phyloP scores from a whole-genome alignment of 805 yeast species.

The Grigorovia humatica region DNA sequence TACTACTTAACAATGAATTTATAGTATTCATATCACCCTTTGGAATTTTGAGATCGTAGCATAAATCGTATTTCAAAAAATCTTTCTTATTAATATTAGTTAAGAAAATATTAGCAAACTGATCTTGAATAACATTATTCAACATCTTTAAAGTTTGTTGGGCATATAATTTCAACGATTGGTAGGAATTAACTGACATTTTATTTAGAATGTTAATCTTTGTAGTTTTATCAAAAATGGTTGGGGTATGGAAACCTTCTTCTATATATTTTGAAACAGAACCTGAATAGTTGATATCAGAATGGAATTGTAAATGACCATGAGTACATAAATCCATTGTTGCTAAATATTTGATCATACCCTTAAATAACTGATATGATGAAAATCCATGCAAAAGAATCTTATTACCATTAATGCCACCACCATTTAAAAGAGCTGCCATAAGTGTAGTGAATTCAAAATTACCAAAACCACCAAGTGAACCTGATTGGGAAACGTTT shows the following conservation, averaged over 20 bases:
- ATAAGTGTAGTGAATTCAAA: conserved; percentile 78
- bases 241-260: conserved; percentile 61
- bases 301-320: conserved; percentile 62
- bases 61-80: conserved; percentile 55
- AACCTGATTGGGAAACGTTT: conserved; percentile 41
- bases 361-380: conserved; percentile 87
- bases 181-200: conserved; percentile 61
- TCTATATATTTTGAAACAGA: conserved; percentile 33
- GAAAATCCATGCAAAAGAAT: conserved; percentile 81
- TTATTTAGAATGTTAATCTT: conserved; percentile 74
- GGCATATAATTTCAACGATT: conserved; percentile 54
- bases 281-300: conserved; percentile 24
- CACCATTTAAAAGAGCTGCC: conserved; percentile 77
- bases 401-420: conserved; percentile 64
- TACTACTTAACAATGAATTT: conserved; percentile 26
- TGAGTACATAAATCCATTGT: conserved; percentile 54
- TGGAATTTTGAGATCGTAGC: conserved; percentile 41
- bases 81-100: conserved; percentile 41
- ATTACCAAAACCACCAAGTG: conserved; percentile 72
- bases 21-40: conserved; percentile 18
- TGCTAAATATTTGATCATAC: conserved; percentile 72
- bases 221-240: conserved; percentile 65
- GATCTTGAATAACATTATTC: conserved; percentile 71
- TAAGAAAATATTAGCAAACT: conserved; percentile 71
- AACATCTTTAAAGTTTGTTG: conserved; percentile 54